Evolutionary conservation across 1,284 basidiomycete genomes (phyloP).

Genomic region (Ustilago bromivora): DNA sequence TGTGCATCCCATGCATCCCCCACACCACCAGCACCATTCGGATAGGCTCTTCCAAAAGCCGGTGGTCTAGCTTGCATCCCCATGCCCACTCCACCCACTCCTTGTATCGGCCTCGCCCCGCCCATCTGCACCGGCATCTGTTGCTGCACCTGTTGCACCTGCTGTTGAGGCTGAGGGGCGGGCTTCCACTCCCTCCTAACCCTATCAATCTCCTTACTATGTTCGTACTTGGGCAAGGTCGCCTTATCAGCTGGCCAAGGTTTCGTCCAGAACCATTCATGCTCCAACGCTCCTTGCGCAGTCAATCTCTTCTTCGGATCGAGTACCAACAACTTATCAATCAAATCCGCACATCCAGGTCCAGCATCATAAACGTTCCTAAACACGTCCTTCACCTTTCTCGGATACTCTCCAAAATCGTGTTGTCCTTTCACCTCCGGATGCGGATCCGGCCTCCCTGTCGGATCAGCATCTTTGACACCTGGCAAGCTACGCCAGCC

Average conservation of each 20-base stretch:
- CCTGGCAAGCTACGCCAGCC: constrained; percentile 76
- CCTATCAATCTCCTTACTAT: constrained; percentile 66
- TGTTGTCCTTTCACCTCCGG: constrained; percentile 53
- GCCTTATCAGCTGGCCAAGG: constrained; percentile 65
- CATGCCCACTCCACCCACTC: neutral
- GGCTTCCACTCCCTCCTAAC: constrained; percentile 51
- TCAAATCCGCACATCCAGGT: constrained; percentile 61
- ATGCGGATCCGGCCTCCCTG: constrained; percentile 58
- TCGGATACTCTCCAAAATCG: constrained; percentile 57
- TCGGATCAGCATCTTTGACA: constrained; percentile 65
- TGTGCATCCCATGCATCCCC: neutral
- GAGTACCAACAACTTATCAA: constrained; percentile 63
- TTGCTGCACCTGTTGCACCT: neutral
- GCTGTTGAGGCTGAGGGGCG: constrained; percentile 3
- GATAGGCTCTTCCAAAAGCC: neutral
- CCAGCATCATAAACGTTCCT: constrained; percentile 49
- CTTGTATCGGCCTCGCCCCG: neutral
- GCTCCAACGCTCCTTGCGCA: constrained; percentile 63
- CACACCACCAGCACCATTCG: neutral
- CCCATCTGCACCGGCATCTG: constrained; percentile 5
- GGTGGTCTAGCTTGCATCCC: neutral
- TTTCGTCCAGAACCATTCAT: constrained; percentile 67
- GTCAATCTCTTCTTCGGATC: constrained; percentile 65
- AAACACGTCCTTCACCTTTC: constrained; percentile 55
- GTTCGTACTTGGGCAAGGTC: constrained; percentile 66